Conservation (phyloP, 768 basidiomycete genomes). For the Termitomyces sp. region DNA sequence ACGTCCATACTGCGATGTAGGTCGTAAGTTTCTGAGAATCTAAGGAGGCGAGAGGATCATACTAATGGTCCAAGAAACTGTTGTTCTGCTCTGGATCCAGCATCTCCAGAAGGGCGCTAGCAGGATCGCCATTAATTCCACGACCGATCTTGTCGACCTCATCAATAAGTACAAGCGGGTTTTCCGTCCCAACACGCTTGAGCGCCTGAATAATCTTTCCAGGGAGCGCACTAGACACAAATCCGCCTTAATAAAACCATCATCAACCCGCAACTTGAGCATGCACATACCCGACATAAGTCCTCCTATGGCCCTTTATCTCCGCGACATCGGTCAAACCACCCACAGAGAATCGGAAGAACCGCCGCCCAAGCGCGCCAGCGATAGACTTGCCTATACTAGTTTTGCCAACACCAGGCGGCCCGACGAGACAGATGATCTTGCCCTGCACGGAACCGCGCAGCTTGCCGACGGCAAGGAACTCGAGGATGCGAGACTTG, state of each 20-base stretch:
- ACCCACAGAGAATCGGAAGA: conserved; percentile 97
- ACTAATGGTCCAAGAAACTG: conserved; percentile 95
- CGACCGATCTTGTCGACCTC: conserved; percentile 96
- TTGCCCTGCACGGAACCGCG: conserved; percentile 95
- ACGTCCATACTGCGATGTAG: conserved; percentile 79
- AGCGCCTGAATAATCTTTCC: conserved; percentile 95
- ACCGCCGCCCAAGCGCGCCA: conserved; percentile 84
- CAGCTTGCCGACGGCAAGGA: conserved; percentile 92
- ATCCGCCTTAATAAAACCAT: background rate
- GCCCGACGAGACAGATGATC: conserved; percentile 95
- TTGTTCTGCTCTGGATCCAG: conserved; percentile 94
- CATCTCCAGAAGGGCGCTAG: conserved; percentile 91
- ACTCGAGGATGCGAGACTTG: conserved; percentile 92
- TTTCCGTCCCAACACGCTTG: conserved; percentile 91
- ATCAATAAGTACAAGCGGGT: conserved; percentile 91
- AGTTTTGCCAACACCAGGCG: conserved; percentile 97
- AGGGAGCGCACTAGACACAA: conserved; percentile 65
- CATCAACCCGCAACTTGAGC: background rate
- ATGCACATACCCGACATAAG: conserved; percentile 81
- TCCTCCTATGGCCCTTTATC: conserved; percentile 96
- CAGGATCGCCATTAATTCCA: conserved; percentile 89
- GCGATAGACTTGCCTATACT: conserved; percentile 95
- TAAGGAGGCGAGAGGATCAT: conserved; percentile 29
- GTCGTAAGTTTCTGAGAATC: conserved; percentile 8
- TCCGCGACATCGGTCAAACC: conserved; percentile 97